A percentile compares a stretch with the other conserved stretches of the same genome.
These are phyloP conservation scores for Lepidium africanum DNA, from an alignment of 345 rosid species.

Conservation along the genomic window DNA sequence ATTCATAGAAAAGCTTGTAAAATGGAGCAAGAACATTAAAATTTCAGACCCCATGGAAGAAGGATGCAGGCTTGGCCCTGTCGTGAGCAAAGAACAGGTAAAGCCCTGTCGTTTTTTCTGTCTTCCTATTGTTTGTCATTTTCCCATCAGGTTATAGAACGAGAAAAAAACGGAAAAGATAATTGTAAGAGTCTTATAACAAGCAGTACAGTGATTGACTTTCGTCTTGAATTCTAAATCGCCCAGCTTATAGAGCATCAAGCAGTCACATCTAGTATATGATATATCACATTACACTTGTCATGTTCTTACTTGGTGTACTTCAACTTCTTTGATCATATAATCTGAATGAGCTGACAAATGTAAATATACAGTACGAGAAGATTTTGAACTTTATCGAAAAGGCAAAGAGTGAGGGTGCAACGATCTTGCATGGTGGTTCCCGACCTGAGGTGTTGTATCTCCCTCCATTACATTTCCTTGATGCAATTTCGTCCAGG, in stretches of 20 bases:
- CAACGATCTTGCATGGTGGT: conserved; percentile 73
- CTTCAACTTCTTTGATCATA: not conserved
- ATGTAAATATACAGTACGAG: conserved; percentile 50
- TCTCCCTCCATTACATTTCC: not conserved
- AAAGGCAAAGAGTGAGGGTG: conserved; percentile 84
- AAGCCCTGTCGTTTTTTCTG: not conserved
- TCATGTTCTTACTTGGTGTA: not conserved
- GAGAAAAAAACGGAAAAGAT: not conserved
- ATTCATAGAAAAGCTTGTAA: conserved; percentile 56
- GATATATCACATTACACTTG: not conserved
- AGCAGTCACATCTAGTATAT: not conserved
- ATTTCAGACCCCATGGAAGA: conserved; percentile 83
- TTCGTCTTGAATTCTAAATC: not conserved
- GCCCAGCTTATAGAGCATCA: not conserved
- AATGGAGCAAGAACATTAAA: conserved; percentile 72
- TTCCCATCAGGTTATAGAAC: not conserved
- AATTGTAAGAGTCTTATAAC: not conserved
- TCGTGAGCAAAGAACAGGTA: conserved; percentile 82
- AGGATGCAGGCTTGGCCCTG: conserved; percentile 91
- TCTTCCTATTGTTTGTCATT: not conserved
- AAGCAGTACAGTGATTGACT: not conserved
- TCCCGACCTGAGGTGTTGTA: conserved; percentile 59
- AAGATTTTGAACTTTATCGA: conserved; percentile 64
- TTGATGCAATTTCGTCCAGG: conserved; percentile 3
- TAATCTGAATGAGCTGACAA: conserved; percentile 5